Evolutionary conservation across 2,329 filamentous ascomycete species (phyloP), one percentile per base, ranked within the genome.

Genomic region (Verticillium alfalfae): DNA sequence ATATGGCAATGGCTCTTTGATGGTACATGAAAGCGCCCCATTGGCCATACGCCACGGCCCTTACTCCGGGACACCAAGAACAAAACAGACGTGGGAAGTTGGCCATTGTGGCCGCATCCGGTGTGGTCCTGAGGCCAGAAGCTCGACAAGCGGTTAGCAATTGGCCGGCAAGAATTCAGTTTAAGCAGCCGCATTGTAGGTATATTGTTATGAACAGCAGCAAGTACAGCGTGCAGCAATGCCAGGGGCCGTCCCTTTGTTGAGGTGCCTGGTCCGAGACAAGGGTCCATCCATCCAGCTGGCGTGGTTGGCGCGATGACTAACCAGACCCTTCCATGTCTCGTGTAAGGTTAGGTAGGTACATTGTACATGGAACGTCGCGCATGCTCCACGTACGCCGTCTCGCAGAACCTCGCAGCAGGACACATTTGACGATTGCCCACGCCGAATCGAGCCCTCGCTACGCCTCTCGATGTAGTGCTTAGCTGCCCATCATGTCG

Each of bases 401-500:
- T 52, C 45, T 26, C 45, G n/a, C 45, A 22, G n/a, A 13, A 12
- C 45, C 18, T 37, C 13, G 3, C n/a, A 26, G 45, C 45, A 13
- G 45, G 45, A 52, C 45, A 52, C 45, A 52, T 52, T 52, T 52
- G 45, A 52, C 45, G 45, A 52, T 52, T 52, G n/a, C 22, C 45
- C 45, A 22, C 54, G 54, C 54, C 34, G 54, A 34, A 56, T 56
- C 54, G 34, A 34, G 54, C 12, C 45, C 26, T 56, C 54, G 13
- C 26, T 16, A 6, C 31, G 54, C 54, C 34, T 36, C 54, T 36
- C 26, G 54, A 56, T 56, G 54, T 34, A 36, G 54, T 26, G 26
- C 34, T 22, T 15, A 34, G 54, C 54, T 56, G 26, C 54, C 41
- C 62, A 67, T 61, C 64, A 73, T 73, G 71, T 70, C 71, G 61